These are phyloP conservation scores for Pseudocercospora crystallina DNA, from an alignment of 2,329 filamentous ascomycete species.

Conservation along the genomic window DNA sequence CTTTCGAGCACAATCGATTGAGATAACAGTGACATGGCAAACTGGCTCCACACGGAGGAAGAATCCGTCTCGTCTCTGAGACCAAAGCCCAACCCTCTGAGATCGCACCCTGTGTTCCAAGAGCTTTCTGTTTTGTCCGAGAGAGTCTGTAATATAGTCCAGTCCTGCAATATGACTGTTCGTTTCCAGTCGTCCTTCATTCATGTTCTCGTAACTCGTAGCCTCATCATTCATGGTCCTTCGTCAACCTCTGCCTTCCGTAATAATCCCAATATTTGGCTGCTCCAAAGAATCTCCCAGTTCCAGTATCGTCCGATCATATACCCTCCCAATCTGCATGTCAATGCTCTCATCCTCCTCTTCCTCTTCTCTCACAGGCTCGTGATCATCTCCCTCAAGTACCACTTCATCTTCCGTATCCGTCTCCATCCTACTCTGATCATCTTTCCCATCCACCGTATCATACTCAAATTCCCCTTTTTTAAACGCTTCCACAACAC, in stretches of 20 bases:
- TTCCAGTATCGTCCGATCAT: slow-evolving; percentile 75
- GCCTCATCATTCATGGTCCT: too few species aligned
- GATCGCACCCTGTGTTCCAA: too few species aligned
- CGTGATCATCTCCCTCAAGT: slow-evolving; percentile 30
- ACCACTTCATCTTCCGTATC: slow-evolving; percentile 47
- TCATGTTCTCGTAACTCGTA: too few species aligned
- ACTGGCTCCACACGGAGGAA: too few species aligned
- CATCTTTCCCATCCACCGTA: slow-evolving; percentile 38
- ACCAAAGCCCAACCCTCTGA: too few species aligned
- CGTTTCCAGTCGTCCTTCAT: too few species aligned
- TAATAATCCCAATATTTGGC: slow-evolving; percentile 48
- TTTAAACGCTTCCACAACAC: slow-evolving; percentile 68
- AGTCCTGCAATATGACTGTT: too few species aligned
- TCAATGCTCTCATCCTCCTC: slow-evolving; percentile 49
- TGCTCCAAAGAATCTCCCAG: slow-evolving; percentile 66
- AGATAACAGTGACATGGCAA: too few species aligned
- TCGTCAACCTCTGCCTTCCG: slow-evolving; percentile 35
- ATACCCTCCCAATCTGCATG: slow-evolving; percentile 73
- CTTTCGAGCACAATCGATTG: too few species aligned
- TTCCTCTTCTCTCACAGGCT: slow-evolving; percentile 16
- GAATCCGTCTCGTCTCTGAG: too few species aligned
- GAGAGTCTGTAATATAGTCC: too few species aligned
- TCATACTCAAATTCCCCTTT: slow-evolving; percentile 49
- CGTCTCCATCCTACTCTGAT: slow-evolving; percentile 39
- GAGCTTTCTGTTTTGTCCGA: too few species aligned